Percentiles rank a stretch among this genome's conserved stretches.
Evolutionary conservation across 2,329 filamentous ascomycete species (phyloP).

Genomic region (Colletotrichum navitas): DNA sequence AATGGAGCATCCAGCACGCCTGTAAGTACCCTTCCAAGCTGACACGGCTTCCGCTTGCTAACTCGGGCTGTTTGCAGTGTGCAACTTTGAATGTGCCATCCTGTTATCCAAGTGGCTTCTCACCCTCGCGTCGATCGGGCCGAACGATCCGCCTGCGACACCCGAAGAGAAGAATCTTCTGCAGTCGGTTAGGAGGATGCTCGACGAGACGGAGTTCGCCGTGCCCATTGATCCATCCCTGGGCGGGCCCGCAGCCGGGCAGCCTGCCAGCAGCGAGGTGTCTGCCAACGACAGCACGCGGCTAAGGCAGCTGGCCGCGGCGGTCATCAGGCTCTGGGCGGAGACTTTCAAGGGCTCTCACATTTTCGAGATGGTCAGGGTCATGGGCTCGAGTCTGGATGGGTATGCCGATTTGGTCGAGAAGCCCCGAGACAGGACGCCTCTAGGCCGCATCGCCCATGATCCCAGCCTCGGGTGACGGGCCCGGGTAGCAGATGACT

Average conservation of each 20-base stretch:
- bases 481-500: not conserved
- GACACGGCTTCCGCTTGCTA: constrained; percentile 35
- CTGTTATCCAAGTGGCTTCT: constrained; percentile 72
- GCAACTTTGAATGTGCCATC: constrained; percentile 72
- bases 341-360: constrained; percentile 73
- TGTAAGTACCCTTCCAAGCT: constrained; percentile 55
- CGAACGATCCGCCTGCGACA: constrained; percentile 62
- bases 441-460: constrained; percentile 52
- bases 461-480: constrained; percentile 37
- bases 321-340: constrained; percentile 71
- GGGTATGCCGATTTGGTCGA: constrained; percentile 69
- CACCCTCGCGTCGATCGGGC: constrained; percentile 65
- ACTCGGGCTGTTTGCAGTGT: constrained; percentile 56
- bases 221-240: constrained; percentile 70
- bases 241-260: constrained; percentile 54
- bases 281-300: constrained; percentile 63
- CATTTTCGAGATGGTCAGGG: constrained; percentile 70
- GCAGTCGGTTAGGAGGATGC: constrained; percentile 68
- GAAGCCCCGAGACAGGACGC: constrained; percentile 64
- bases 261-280: constrained; percentile 57
- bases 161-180: constrained; percentile 67
- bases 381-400: constrained; percentile 69
- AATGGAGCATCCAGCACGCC: constrained; percentile 74
- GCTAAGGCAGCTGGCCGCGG: constrained; percentile 67
- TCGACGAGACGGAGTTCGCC: constrained; percentile 73